Base-by-base conservation (phyloP, 2,329 filamentous ascomycete species). In the Fusarium graminum region DNA sequence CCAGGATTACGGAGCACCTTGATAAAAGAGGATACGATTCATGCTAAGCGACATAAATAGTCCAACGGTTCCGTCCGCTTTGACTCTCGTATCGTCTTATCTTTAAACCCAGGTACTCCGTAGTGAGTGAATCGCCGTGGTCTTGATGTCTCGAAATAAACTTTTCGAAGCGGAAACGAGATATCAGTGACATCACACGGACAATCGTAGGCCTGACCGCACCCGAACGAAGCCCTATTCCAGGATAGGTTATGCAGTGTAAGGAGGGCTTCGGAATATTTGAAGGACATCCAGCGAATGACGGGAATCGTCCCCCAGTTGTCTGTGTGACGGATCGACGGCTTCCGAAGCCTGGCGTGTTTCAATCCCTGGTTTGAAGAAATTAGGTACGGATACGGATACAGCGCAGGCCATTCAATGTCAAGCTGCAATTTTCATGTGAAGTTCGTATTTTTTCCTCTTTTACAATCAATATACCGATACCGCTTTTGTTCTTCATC, bases 281-380 rank as follows among this genome's bases (percentile, higher is more conserved):
- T 39, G 26, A 38, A 22, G 39, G 28, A 43, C 19, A 34, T 22
- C 6, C 29, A 49, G 38, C 59, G 51, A 63, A 63, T 63, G 19
- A 39, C 9, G 26, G 13, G 10, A 41, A 26, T 7, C 41, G 34
- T 52, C 47, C 26, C 30, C 44, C 58, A 22, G 25, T 36, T 39
- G 19, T 32, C 34, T 43, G 46, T 51, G 34, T 50, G 38, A 47
- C 49, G 39, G 55, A 65, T 58, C 52, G 50, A 44, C 65, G 34
- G 34, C 50, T 47, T 63, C 61, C 61, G 62, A 61, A 11, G 45
- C 64, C 39, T 65, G 46, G 45, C 38, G 29, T 42, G 64, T 67
- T 68, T 65, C 64, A 65, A 57, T 68, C 51, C 49, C 56, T 47
- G 36, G 16, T 30, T 25, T 41, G 41, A 65, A 45, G 50, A 65